These are phyloP conservation scores for Yamadazyma diddensiae DNA, from an alignment of 1,139 yeast genomes.

Conservation along the genomic window DNA sequence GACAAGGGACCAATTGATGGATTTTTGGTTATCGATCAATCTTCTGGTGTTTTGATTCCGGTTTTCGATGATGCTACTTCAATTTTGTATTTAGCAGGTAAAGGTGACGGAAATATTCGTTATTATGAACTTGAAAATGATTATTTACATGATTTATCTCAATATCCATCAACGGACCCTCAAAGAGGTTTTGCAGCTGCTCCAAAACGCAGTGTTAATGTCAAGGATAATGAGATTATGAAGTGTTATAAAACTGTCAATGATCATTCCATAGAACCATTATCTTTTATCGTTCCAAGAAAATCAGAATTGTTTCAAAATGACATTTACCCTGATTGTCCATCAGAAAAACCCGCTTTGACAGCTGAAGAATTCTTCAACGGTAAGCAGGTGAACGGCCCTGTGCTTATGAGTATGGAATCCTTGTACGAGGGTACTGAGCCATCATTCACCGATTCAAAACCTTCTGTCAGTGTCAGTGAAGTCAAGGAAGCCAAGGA, in stretches of 20 bases:
- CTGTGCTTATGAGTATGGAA: constrained; percentile 75
- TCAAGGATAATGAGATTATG: constrained; percentile 80
- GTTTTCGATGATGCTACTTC: constrained; percentile 78
- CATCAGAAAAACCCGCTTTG: constrained; percentile 74
- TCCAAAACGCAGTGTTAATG: constrained; percentile 77
- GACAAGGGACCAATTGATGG: constrained; percentile 86
- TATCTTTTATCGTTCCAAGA: constrained; percentile 90
- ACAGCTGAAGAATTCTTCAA: constrained; percentile 74
- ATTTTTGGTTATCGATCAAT: constrained; percentile 77
- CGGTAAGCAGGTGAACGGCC: constrained; percentile 79
- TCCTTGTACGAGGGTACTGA: constrained; percentile 74
- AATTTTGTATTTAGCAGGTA: constrained; percentile 87
- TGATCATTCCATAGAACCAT: constrained; percentile 80
- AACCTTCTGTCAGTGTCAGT: constrained; percentile 28
- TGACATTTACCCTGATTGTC: constrained; percentile 91
- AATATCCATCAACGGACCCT: constrained; percentile 83
- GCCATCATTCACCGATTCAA: constrained; percentile 38
- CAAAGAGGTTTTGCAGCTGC: constrained; percentile 94
- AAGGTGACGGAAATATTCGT: constrained; percentile 97
- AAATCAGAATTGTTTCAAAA: constrained; percentile 89
- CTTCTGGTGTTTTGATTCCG: constrained; percentile 93
- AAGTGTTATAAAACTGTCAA: constrained; percentile 80
- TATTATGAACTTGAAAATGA: constrained; percentile 87
- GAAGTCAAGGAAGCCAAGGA: constrained; percentile 24
- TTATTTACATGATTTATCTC: constrained; percentile 75